Evolutionary conservation across 805 yeast species (phyloP).

Genomic region (Yamadazyma olivae): DNA sequence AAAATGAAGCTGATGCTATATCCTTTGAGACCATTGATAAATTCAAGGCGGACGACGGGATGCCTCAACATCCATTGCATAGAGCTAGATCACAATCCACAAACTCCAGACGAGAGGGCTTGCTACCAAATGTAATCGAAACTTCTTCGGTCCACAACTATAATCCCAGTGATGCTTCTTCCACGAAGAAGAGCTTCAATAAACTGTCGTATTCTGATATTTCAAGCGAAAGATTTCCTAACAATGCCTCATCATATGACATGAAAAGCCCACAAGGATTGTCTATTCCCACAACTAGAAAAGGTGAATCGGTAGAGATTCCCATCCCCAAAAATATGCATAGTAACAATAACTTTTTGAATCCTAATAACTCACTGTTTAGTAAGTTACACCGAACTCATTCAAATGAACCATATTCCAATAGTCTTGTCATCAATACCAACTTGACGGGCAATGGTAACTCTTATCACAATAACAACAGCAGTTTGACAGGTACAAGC

Average conservation of each 20-base stretch:
- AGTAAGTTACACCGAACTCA: conserved; percentile 1
- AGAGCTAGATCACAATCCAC: conserved; percentile 23
- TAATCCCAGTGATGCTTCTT: background rate
- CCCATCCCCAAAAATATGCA: conserved; percentile 23
- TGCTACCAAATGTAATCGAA: background rate
- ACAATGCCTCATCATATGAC: conserved; percentile 2
- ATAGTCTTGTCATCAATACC: background rate
- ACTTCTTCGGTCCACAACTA: background rate
- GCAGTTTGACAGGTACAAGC: conserved; percentile 2
- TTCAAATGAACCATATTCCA: conserved; percentile 7
- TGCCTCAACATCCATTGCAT: conserved; percentile 25
- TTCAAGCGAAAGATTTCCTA: conserved; percentile 1
- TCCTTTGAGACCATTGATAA: conserved; percentile 12
- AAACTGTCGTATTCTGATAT: conserved; percentile 3
- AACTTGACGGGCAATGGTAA: background rate
- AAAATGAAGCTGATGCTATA: conserved; percentile 21
- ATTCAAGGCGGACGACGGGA: conserved; percentile 15
- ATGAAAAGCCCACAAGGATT: conserved; percentile 40
- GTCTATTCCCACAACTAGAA: conserved; percentile 80
- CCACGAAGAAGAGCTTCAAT: background rate
- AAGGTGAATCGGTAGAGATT: conserved; percentile 77
- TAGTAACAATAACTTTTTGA: conserved; percentile 1
- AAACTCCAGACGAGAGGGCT: conserved; percentile 4
- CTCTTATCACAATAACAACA: background rate
- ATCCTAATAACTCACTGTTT: background rate